Evolutionary conservation across 192 early-diverging fungal species (phyloP), one percentile per base, ranked within the genome.

Genomic region (Backusella morwellensis): DNA sequence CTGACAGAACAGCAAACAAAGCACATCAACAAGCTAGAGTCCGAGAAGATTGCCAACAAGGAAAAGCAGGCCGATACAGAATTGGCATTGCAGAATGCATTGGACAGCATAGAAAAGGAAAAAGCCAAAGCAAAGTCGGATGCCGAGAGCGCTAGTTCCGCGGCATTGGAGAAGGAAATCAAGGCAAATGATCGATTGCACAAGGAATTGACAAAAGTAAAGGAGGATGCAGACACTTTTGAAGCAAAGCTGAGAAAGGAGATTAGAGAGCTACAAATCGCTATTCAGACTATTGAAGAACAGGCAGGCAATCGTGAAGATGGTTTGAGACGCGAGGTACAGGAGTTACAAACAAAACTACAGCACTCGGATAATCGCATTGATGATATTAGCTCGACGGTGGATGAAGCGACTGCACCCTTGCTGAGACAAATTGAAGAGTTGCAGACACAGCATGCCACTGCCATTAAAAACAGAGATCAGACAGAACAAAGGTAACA

Each of bases 151-250:
- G 78, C 79, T 1, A 85, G 85, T 38, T 78, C 85, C 9, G 85
- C 83, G 6, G 83, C 85, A 0, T 21, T 88, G 40, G 86, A 88
- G 26, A 85, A 84, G 26, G 86, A 88, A 72, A 72, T 86, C 63
- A 75, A 79, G 56, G 82, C 82, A n/a, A 85, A 82, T 29, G 82
- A 80, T 35, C 68, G 77, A 21, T 42, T 88, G 6, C 83, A 86
- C 52, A 84, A 85, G 54, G 85, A 85, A 40, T 68, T 88, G 21
- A 75, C 73, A 1, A 74, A 78, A 26, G 59, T 74, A 0, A 82
- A 84, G 15, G 21, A 83, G 11, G 78, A 76, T 12, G 72, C 81
- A 2, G 80, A 83, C 32, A 78, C 77, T 3, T 67, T 79, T 5
- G 79, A 88, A 36, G 42, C 77, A 9, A 71, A 79, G 11, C 56